Evolutionary conservation across 805 yeast genomes (phyloP), one percentile per base, ranked within the genome.

Genomic region (Scheffersomyces stipitis): DNA sequence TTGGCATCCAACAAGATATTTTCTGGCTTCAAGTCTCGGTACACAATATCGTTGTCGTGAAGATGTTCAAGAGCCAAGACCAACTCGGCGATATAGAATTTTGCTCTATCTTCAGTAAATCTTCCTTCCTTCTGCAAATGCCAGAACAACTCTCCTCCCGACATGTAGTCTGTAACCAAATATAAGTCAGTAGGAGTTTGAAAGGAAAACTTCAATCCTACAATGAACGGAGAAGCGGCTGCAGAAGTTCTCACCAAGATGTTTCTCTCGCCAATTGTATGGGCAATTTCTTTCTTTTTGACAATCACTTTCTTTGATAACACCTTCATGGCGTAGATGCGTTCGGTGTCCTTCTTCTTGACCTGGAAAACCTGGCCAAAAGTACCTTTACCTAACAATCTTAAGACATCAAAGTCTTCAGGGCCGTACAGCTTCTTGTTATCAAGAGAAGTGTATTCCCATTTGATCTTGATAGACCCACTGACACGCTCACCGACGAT

Each of bases 331-430:
- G 99, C 99, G 60, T 93, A 93, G 40, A 93, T 84, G 52, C 97
- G 78, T 41, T 79, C 78, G 5, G 95, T 88, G 58, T 93, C 98
- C 49, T 75, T 76, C 74, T 91, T 93, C 45, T 84, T 81, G 30
- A 93, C 99, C 68, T 93, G 99, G 64, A 84, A 93, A 26, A 91
- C 99, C 67, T 88, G 96, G 22, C 99, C 99, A 71, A 91, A 91
- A 1, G 98, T 93, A 37, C 99, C 99, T 58, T 88, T 89, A 43
- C 99, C 99, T 43, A 91, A 71, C 36, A 91, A 71, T 54, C 96
- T 75, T 51, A 93, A 76, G 13, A 91, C 88, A 60, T 90, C 96
- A 62, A 93, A 93, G 64, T 93, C 98, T 34, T 83, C 83, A 4
- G 99, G 99, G 1, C 96, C 96, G 55, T 83, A 86, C 49, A 83